phyloP scores from a whole-genome alignment of 1,284 basidiomycete species.

The Heliocybe sulcata region DNA sequence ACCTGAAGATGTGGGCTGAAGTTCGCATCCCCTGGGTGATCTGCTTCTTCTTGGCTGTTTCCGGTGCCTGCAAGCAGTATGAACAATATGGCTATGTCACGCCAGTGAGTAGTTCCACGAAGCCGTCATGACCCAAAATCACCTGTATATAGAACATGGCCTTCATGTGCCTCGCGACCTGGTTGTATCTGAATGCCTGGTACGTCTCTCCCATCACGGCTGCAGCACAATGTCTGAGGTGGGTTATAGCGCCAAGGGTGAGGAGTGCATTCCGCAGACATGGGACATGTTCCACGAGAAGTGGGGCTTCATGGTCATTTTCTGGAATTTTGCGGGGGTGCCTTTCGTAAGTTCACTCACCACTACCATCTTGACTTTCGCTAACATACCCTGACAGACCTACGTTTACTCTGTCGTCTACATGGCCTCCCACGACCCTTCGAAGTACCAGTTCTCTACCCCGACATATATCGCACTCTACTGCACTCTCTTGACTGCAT shows the following conservation, averaged over 20 bases:
- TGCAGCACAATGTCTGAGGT: background rate
- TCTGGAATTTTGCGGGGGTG: slow-evolving; percentile 97
- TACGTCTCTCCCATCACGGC: slow-evolving; percentile 22
- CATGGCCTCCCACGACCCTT: slow-evolving; percentile 93
- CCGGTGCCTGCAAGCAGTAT: slow-evolving; percentile 94
- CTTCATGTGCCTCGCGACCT: slow-evolving; percentile 95
- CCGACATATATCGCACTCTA: slow-evolving; percentile 68
- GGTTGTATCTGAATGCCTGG: slow-evolving; percentile 97
- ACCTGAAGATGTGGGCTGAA: slow-evolving; percentile 99
- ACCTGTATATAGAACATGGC: slow-evolving; percentile 75
- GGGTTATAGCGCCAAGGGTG: slow-evolving; percentile 62
- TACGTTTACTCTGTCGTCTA: slow-evolving; percentile 97
- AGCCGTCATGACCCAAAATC: slow-evolving; percentile 2
- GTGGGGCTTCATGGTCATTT: slow-evolving; percentile 93
- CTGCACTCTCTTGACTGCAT: slow-evolving; percentile 73
- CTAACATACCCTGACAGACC: slow-evolving; percentile 49
- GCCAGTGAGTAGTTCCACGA: slow-evolving; percentile 46
- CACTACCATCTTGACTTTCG: slow-evolving; percentile 1
- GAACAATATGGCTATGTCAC: slow-evolving; percentile 90
- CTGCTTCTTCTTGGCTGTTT: slow-evolving; percentile 89
- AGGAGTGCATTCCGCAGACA: slow-evolving; percentile 98
- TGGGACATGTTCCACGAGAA: slow-evolving; percentile 99
- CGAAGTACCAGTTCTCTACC: slow-evolving; percentile 83
- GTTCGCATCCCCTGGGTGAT: slow-evolving; percentile 98
- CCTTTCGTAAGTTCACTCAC: slow-evolving; percentile 55